Conservation (phyloP, 441 rosid species). For the Pelargonium myrrhifolium region DNA sequence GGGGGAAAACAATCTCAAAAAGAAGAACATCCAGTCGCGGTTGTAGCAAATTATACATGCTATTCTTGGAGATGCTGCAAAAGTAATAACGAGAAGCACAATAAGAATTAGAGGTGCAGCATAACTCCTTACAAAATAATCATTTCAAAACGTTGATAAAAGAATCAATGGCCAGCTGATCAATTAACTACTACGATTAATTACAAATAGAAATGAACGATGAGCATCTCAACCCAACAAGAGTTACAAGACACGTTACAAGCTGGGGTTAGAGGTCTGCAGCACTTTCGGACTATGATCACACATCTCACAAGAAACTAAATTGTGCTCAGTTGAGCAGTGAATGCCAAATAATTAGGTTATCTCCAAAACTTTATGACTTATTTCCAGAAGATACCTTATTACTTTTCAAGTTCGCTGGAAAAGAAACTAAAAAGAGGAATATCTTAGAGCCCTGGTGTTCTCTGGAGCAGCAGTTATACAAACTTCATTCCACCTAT, state of each 20-base stretch:
- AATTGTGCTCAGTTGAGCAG: no score
- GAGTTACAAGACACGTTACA: background rate
- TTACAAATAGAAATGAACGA: background rate
- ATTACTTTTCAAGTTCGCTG: no score
- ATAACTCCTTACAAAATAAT: background rate
- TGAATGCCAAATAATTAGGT: no score
- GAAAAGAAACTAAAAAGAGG: no score
- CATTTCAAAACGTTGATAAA: background rate
- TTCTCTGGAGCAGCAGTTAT: no score
- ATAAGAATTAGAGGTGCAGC: background rate
- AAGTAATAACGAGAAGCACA: background rate
- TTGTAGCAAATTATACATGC: conserved; percentile 78
- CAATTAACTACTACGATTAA: background rate
- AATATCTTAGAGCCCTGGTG: no score
- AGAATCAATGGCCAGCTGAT: background rate
- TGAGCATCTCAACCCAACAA: background rate
- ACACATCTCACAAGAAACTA: no score
- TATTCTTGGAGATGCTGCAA: conserved; percentile 73
- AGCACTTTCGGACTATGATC: no score
- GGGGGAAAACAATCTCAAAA: conserved; percentile 87
- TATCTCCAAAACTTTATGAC: no score
- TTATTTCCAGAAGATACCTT: no score
- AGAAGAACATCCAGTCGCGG: conserved; percentile 81
- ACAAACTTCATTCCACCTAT: no score
- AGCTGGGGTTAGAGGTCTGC: no score